phyloP scores from a whole-genome alignment of 2,329 filamentous ascomycete species.

The Grosmannia clavigera region DNA sequence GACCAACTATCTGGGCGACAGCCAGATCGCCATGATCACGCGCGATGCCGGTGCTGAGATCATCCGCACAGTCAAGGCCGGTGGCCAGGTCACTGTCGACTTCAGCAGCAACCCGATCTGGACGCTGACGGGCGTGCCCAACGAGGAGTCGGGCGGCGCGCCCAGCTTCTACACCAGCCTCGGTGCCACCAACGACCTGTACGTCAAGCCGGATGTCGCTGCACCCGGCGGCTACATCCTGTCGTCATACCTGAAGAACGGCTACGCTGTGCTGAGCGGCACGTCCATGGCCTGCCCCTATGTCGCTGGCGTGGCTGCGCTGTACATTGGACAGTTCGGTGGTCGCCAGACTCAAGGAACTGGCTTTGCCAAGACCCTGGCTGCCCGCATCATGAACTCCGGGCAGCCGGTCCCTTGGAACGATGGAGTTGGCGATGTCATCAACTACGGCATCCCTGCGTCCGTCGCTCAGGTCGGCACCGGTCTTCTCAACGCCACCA shows the following conservation, averaged over 20 bases:
- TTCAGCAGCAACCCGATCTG: conserved; percentile 5
- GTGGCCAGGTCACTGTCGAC: conserved; percentile 20
- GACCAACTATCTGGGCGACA: not conserved
- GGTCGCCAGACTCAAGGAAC: conserved; percentile 20
- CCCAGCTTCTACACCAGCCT: conserved; percentile 28
- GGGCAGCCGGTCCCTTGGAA: conserved; percentile 19
- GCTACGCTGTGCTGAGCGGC: conserved; percentile 28
- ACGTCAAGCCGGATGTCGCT: conserved; percentile 29
- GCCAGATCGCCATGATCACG: not conserved
- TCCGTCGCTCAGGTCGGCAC: conserved; percentile 25
- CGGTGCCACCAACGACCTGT: conserved; percentile 30
- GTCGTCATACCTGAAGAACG: conserved; percentile 27
- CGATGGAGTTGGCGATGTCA: conserved; percentile 11
- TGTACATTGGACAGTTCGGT: conserved; percentile 23
- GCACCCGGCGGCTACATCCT: conserved; percentile 32
- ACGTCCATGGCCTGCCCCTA: conserved; percentile 38
- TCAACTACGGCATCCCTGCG: conserved; percentile 15
- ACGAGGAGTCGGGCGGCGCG: conserved; percentile 19
- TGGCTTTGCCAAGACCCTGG: conserved; percentile 18
- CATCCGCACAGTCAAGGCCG: conserved; percentile 16
- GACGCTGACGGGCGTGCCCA: conserved; percentile 5
- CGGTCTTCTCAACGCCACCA: conserved; percentile 28
- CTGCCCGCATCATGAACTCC: conserved; percentile 21
- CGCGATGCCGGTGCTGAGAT: conserved; percentile 18
- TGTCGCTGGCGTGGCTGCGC: conserved; percentile 29